Conservation (phyloP, 768 basidiomycete genomes). For the Boletus reticuloceps region DNA sequence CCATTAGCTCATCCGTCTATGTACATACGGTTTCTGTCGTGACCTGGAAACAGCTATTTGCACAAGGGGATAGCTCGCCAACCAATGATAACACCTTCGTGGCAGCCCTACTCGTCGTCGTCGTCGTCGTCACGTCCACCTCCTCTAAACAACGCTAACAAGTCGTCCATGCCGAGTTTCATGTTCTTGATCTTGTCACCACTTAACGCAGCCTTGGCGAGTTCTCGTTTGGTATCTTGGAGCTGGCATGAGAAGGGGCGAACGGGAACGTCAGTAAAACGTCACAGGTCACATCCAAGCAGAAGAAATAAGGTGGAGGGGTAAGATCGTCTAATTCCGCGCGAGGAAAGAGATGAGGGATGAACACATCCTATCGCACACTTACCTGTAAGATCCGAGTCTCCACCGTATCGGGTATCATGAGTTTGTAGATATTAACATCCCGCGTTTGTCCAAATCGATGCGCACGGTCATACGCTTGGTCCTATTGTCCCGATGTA, state of each 20-base stretch:
- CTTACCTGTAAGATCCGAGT: conserved; percentile 75
- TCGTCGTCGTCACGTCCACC: conserved; percentile 61
- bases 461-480: conserved; percentile 92
- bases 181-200: conserved; percentile 86
- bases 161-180: conserved; percentile 81
- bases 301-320: not conserved
- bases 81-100: not conserved
- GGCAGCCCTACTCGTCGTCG: conserved; percentile 21
- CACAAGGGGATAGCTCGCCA: not conserved
- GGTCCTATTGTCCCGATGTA: conserved; percentile 51
- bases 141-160: conserved; percentile 74
- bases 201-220: conserved; percentile 80
- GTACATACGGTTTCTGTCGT: no score
- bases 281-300: not conserved
- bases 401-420: conserved; percentile 83
- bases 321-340: not conserved
- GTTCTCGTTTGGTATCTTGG: conserved; percentile 88
- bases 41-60: no score
- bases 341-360: not conserved
- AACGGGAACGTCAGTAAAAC: not conserved
- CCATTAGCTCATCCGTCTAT: no score
- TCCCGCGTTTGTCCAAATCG: conserved; percentile 84
- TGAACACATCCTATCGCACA: not conserved
- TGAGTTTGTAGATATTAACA: conserved; percentile 88
- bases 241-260: conserved; percentile 41